A percentile compares a stretch with the other conserved stretches of the same genome.
These are phyloP conservation scores for Artemisia argyi DNA, from an alignment of 129 eudicot species.

Conservation along the genomic window DNA sequence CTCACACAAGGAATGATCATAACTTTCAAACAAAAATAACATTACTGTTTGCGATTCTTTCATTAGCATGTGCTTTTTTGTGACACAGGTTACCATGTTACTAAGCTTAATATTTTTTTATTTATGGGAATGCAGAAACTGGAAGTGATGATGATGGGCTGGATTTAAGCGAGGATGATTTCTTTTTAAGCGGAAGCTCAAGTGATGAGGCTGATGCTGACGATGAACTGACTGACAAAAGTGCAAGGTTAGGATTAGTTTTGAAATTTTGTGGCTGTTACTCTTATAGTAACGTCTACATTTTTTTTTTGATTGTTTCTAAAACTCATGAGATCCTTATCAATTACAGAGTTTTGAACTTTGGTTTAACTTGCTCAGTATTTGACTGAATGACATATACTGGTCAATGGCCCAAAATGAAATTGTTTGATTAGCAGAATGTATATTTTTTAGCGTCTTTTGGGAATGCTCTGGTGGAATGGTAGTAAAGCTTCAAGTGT, in stretches of 20 bases:
- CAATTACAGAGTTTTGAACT: too few relatives aligned
- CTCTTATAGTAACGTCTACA: not conserved
- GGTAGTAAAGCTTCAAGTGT: not conserved
- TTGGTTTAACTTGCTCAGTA: too few relatives aligned
- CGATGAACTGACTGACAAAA: slow-evolving; percentile 89
- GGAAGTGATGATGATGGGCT: slow-evolving; percentile 95
- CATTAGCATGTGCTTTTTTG: not conserved
- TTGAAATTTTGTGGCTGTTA: not conserved
- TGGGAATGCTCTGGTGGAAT: not conserved
- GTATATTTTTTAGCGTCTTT: not conserved
- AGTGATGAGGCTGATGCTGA: slow-evolving; percentile 97
- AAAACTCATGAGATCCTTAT: too few relatives aligned
- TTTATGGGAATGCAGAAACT: slow-evolving; percentile 54
- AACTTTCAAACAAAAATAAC: not conserved
- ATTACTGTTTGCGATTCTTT: too few relatives aligned
- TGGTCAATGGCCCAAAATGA: too few relatives aligned
- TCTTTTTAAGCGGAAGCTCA: slow-evolving; percentile 78
- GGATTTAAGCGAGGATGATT: slow-evolving; percentile 89
- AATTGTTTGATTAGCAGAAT: not conserved
- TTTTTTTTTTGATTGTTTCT: not conserved
- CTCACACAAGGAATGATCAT: not conserved
- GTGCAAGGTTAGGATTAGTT: slow-evolving; percentile 63
- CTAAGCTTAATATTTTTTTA: not conserved
- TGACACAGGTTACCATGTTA: not conserved
- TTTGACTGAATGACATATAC: too few relatives aligned